Evolutionary conservation across 495 filamentous ascomycete genomes (phyloP).

Genomic region (Penicillium soppii): DNA sequence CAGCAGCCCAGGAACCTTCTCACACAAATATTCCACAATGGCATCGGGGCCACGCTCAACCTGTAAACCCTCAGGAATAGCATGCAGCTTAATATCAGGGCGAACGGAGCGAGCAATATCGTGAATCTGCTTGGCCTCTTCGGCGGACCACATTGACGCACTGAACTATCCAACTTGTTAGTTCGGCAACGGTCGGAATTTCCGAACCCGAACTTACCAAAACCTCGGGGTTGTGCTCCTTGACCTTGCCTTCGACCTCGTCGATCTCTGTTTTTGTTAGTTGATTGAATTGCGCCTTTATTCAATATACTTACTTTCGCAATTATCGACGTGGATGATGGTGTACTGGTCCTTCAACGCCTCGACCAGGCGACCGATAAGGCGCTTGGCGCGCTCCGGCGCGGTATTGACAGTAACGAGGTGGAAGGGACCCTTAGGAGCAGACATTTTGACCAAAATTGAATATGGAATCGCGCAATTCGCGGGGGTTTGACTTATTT

Average conservation of each 20-base stretch:
- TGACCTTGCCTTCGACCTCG: constrained; percentile 50
- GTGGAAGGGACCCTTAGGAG: constrained; percentile 57
- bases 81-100: constrained; percentile 56
- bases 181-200: constrained; percentile 11
- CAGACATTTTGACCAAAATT: constrained; percentile 34
- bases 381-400: constrained; percentile 60
- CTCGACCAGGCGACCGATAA: constrained; percentile 60
- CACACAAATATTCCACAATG: constrained; percentile 62
- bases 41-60: constrained; percentile 63
- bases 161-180: constrained; percentile 48
- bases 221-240: constrained; percentile 49
- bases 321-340: constrained; percentile 60
- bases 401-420: constrained; percentile 70
- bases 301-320: constrained; percentile 42
- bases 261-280: constrained; percentile 43
- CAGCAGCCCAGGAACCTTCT: constrained; percentile 55
- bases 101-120: constrained; percentile 50
- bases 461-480: constrained; percentile 1
- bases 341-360: constrained; percentile 58
- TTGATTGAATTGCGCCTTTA: neutral
- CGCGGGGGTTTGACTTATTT: constrained; percentile 17
- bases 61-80: constrained; percentile 63
- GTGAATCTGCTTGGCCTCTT: constrained; percentile 55
- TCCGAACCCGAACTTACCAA: constrained; percentile 36
- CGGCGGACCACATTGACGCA: constrained; percentile 67